These are phyloP conservation scores for Boletus subparvulus DNA, from an alignment of 768 basidiomycete genomes.

Conservation along the genomic window DNA sequence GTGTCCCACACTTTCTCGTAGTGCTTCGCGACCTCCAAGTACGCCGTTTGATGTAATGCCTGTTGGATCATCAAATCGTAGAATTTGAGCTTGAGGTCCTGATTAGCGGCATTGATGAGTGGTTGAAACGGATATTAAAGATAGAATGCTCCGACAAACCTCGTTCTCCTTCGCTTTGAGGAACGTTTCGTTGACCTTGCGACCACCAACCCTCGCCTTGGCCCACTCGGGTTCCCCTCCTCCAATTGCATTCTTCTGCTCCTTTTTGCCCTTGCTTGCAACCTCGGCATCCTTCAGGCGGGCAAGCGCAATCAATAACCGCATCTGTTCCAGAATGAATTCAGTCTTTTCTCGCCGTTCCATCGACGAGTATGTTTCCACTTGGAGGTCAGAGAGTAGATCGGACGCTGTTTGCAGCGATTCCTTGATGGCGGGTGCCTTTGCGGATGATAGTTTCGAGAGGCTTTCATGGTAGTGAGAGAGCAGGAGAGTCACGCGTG, in stretches of 20 bases:
- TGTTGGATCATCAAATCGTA: conserved; percentile 97
- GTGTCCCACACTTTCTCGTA: conserved; percentile 98
- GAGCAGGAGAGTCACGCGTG: conserved; percentile 87
- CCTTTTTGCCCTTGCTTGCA: conserved; percentile 51
- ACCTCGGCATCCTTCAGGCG: conserved; percentile 70
- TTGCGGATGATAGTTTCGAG: conserved; percentile 43
- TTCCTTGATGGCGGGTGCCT: conserved; percentile 49
- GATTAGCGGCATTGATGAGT: conserved; percentile 3
- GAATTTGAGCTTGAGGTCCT: conserved; percentile 96
- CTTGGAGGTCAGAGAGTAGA: conserved; percentile 90
- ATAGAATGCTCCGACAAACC: conserved; percentile 45
- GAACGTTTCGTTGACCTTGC: conserved; percentile 93
- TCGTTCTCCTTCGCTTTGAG: conserved; percentile 87
- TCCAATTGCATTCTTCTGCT: conserved; percentile 53
- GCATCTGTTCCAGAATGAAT: conserved; percentile 97
- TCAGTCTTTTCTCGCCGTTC: conserved; percentile 97
- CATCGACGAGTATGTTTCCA: conserved; percentile 99
- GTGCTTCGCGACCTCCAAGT: conserved; percentile 92
- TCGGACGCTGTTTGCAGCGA: conserved; percentile 86
- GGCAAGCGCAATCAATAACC: conserved; percentile 77
- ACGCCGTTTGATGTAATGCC: conserved; percentile 78
- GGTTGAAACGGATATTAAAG: neutral
- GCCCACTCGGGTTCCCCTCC: conserved; percentile 91
- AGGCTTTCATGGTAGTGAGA: conserved; percentile 83
- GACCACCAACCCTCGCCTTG: conserved; percentile 85